phyloP scores from a whole-genome alignment of 1,284 basidiomycete species.

The Tausonia pullulans region DNA sequence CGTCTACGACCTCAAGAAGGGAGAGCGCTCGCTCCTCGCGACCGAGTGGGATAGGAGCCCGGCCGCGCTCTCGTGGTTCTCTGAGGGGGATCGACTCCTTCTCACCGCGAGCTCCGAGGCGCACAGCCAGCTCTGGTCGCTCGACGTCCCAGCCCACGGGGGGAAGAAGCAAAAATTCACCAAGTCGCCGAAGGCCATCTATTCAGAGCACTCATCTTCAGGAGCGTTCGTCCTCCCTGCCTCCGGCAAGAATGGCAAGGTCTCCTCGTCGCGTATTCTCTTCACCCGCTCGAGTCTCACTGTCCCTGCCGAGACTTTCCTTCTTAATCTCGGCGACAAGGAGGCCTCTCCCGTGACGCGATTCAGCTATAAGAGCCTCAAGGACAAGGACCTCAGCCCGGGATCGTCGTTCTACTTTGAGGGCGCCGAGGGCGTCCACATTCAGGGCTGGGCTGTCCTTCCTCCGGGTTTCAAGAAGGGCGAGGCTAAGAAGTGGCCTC shows the following conservation, averaged over 20 bases:
- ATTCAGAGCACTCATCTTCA: conserved; percentile 45
- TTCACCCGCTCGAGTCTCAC: conserved; percentile 58
- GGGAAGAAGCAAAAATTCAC: conserved; percentile 25
- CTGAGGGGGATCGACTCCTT: conserved; percentile 26
- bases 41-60: conserved; percentile 55
- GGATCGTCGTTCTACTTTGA: conserved; percentile 78
- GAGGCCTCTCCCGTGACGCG: conserved; percentile 47
- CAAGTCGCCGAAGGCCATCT: conserved; percentile 47
- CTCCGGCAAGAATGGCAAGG: conserved; percentile 33
- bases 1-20: conserved; percentile 51
- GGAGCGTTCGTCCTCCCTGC: conserved; percentile 32
- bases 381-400: conserved; percentile 44
- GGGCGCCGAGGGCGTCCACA: conserved; percentile 53
- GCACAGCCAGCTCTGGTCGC: background rate
- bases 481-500: conserved; percentile 59
- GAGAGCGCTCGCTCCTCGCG: conserved; percentile 54
- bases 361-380: conserved; percentile 49
- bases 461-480: conserved; percentile 57
- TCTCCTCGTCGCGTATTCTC: conserved; percentile 48
- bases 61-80: background rate
- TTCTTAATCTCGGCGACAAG: conserved; percentile 34
- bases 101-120: conserved; percentile 26
- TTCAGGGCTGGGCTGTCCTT: conserved; percentile 73
- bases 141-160: background rate
- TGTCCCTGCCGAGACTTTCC: conserved; percentile 59